These are phyloP conservation scores for Prunus mira DNA, from an alignment of 306 rosid genomes.

Conservation along the genomic window DNA sequence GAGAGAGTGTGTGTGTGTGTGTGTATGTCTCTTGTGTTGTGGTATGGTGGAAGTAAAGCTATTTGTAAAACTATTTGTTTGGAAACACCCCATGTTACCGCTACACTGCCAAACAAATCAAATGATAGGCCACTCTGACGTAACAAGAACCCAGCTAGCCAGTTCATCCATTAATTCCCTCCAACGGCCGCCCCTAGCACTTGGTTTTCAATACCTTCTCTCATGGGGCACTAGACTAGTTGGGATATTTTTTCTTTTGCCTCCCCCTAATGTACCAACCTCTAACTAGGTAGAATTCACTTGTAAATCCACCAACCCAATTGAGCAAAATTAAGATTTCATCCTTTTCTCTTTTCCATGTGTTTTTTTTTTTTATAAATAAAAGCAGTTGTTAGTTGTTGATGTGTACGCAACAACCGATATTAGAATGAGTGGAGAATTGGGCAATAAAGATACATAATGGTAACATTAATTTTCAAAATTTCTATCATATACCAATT, in stretches of 20 bases:
- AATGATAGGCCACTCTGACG: slow-evolving; percentile 38
- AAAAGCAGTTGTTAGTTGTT: background rate
- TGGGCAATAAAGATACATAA: background rate
- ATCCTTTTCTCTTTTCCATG: no score
- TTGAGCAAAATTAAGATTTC: background rate
- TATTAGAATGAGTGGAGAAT: background rate
- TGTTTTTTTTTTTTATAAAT: background rate
- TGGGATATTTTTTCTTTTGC: no score
- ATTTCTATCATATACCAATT: no score
- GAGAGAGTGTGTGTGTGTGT: background rate
- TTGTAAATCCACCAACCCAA: background rate
- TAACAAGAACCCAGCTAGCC: slow-evolving; percentile 7
- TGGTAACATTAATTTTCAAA: no score
- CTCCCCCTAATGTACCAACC: background rate
- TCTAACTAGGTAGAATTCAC: background rate
- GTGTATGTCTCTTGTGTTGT: background rate
- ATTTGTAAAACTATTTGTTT: background rate
- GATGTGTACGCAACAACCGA: background rate
- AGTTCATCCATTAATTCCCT: slow-evolving; percentile 1
- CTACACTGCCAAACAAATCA: slow-evolving; percentile 57
- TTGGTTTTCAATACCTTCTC: background rate
- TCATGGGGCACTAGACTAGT: slow-evolving; percentile 8
- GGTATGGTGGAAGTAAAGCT: background rate
- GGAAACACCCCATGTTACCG: slow-evolving; percentile 62
- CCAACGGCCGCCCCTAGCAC: slow-evolving; percentile 16